A percentile compares a stretch with the other conserved stretches of the same genome.
Conservation (phyloP, 192 early-diverging fungal species). For the Funneliformis mosseae region DNA sequence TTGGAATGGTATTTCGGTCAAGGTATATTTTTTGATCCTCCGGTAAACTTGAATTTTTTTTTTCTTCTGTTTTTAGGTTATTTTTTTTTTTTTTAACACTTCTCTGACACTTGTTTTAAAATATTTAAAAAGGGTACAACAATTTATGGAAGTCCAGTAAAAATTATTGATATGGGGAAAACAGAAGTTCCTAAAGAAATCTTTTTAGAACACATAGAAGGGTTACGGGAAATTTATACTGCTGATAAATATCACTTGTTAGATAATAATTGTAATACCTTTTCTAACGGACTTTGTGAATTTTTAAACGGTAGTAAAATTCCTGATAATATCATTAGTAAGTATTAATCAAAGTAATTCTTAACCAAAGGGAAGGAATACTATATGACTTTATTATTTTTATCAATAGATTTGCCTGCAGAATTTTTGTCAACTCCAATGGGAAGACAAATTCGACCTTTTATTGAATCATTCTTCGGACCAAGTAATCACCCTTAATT, state of each 20-base stretch:
- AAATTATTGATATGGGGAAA: constrained; percentile 74
- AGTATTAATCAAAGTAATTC: background rate
- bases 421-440: constrained; percentile 68
- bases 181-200: constrained; percentile 75
- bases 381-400: background rate
- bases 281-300: constrained; percentile 75
- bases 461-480: constrained; percentile 72
- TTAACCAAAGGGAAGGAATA: background rate
- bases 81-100: background rate
- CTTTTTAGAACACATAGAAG: constrained; percentile 70
- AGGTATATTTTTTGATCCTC: constrained; percentile 62
- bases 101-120: too few relatives aligned
- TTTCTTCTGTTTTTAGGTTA: background rate
- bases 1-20: constrained; percentile 79
- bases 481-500: constrained; percentile 35
- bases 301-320: constrained; percentile 79
- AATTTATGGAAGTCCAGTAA: constrained; percentile 66
- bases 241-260: constrained; percentile 83
- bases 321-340: constrained; percentile 69
- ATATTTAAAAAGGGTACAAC: constrained; percentile 48
- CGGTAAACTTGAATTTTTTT: constrained; percentile 29
- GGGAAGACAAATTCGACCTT: constrained; percentile 64
- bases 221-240: constrained; percentile 54
- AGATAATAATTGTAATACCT: constrained; percentile 88
- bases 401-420: constrained; percentile 54